phyloP scores from a whole-genome alignment of 2,329 filamentous ascomycete species.

The Cladophialophora yegresii region DNA sequence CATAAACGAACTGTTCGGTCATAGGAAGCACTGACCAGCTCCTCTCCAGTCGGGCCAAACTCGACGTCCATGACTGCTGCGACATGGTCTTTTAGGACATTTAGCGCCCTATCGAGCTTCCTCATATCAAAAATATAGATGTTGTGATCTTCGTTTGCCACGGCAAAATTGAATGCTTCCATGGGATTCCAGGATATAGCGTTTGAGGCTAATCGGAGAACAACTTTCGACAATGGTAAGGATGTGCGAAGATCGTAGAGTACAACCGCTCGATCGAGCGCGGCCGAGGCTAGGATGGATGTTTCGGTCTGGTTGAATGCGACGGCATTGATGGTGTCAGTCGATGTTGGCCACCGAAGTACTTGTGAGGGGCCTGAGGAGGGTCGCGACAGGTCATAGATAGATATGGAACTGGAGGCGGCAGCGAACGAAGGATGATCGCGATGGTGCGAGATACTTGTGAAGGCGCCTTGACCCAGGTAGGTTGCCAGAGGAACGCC shows the following conservation, averaged over 20 bases:
- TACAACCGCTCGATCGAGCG: conserved; percentile 80
- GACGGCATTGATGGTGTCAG: conserved; percentile 86
- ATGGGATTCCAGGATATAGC: conserved; percentile 91
- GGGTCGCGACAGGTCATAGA: conserved; percentile 83
- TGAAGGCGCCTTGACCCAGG: conserved; percentile 81
- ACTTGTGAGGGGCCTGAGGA: conserved; percentile 77
- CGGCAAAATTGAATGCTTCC: conserved; percentile 93
- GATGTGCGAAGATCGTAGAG: conserved; percentile 90
- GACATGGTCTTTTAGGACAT: conserved; percentile 87
- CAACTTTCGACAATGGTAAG: conserved; percentile 76
- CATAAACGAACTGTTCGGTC: conserved; percentile 86
- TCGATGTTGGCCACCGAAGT: conserved; percentile 80
- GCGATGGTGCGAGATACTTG: conserved; percentile 79
- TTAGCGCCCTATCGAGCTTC: conserved; percentile 81
- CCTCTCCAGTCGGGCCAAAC: conserved; percentile 90
- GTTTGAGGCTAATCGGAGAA: conserved; percentile 81
- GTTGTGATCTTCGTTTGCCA: conserved; percentile 93
- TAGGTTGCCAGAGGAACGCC: conserved; percentile 78
- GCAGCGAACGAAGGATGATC: conserved; percentile 74
- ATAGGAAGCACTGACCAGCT: conserved; percentile 86
- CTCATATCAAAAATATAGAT: conserved; percentile 92
- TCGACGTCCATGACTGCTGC: conserved; percentile 95
- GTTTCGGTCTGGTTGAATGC: conserved; percentile 95
- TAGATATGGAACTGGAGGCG: conserved; percentile 73
- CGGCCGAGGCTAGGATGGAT: conserved; percentile 80